A percentile compares a stretch with the other conserved stretches of the same genome.
phyloP scores from a whole-genome alignment of 1,284 basidiomycete species.

The Butyriboletus appendiculatus region DNA sequence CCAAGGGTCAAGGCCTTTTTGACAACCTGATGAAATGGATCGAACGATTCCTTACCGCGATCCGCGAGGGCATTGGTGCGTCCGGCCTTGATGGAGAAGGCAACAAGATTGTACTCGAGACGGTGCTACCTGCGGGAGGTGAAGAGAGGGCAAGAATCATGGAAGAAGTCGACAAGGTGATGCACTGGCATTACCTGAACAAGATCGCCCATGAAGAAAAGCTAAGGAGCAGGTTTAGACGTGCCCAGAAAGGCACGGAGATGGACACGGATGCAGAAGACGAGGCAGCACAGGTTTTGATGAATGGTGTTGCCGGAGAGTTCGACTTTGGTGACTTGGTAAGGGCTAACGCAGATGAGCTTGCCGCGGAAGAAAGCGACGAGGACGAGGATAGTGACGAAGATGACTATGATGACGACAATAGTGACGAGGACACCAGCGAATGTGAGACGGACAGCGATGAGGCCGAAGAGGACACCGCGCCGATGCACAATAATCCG shows the following conservation, averaged over 20 bases:
- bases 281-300: constrained; percentile 75
- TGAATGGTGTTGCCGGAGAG: constrained; percentile 78
- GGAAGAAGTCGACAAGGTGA: constrained; percentile 83
- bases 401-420: constrained; percentile 43
- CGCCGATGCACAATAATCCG: constrained; percentile 36
- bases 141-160: constrained; percentile 76
- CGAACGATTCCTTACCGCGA: constrained; percentile 90
- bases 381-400: constrained; percentile 44
- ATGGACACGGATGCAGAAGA: constrained; percentile 65
- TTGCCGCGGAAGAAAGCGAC: constrained; percentile 79
- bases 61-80: constrained; percentile 84
- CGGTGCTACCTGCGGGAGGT: constrained; percentile 80
- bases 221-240: constrained; percentile 77
- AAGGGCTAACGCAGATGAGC: constrained; percentile 74
- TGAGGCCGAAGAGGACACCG: constrained; percentile 27
- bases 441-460: constrained; percentile 42
- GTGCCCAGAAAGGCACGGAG: constrained; percentile 44
- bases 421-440: constrained; percentile 43
- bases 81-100: constrained; percentile 26
- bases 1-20: constrained; percentile 94
- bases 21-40: constrained; percentile 96
- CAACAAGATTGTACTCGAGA: constrained; percentile 71
- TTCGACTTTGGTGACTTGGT: constrained; percentile 80
- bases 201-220: constrained; percentile 92
- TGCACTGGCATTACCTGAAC: constrained; percentile 88